Conservation (phyloP, 2,329 filamentous ascomycete genomes). For the Monilinia fructigena region DNA sequence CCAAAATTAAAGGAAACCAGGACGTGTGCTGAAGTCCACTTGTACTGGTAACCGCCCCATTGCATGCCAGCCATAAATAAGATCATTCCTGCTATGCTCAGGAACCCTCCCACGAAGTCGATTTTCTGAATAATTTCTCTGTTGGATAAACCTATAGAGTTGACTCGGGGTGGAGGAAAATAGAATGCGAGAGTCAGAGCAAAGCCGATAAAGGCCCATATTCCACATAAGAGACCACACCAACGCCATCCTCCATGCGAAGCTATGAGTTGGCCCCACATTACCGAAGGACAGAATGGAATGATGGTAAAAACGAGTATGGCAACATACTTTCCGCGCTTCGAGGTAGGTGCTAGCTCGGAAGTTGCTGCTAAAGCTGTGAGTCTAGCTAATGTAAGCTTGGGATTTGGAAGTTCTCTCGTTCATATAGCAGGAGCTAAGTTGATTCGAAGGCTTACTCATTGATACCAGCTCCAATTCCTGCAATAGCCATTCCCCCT, state of each 20-base stretch:
- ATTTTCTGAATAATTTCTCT: conserved; percentile 46
- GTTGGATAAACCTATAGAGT: conserved; percentile 43
- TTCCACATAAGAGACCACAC: conserved; percentile 52
- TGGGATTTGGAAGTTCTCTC: background rate
- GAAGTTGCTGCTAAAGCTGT: conserved; percentile 66
- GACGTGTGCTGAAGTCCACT: conserved; percentile 56
- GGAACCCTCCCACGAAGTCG: conserved; percentile 52
- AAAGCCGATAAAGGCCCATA: conserved; percentile 54
- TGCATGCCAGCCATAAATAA: conserved; percentile 51
- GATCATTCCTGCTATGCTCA: conserved; percentile 50
- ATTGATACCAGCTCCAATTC: conserved; percentile 65
- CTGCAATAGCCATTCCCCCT: conserved; percentile 56
- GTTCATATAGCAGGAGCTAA: background rate
- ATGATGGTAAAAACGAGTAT: conserved; percentile 58
- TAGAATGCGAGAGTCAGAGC: conserved; percentile 53
- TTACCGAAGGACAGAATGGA: conserved; percentile 59
- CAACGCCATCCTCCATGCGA: conserved; percentile 52
- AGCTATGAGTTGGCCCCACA: conserved; percentile 56
- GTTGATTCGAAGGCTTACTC: conserved; percentile 42
- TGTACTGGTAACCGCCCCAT: conserved; percentile 59
- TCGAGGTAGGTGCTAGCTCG: conserved; percentile 65
- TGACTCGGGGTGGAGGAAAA: conserved; percentile 50
- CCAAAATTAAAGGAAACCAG: conserved; percentile 53
- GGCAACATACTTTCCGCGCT: conserved; percentile 62
- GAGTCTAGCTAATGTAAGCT: conserved; percentile 50